Base-by-base conservation (phyloP, 148 eudicot genomes). In the Persicaria maculosa region DNA sequence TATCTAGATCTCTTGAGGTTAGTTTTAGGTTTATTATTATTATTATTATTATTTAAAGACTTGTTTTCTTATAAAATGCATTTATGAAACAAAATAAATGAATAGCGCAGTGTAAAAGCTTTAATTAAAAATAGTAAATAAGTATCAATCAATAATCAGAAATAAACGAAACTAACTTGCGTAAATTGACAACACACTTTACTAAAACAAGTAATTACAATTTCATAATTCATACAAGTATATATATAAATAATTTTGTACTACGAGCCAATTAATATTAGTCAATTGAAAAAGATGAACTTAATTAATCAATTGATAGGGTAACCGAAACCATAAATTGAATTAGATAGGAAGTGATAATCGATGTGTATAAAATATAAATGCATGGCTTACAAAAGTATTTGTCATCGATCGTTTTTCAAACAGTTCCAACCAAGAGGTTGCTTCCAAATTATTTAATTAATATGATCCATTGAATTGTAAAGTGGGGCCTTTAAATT, bases 361-460 rank as follows among this genome's bases (percentile, higher is more conserved):
- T 65, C 70, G 19, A 40, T 59, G 2, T 17, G 15, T 25, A 12
- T 52, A n/a, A 15, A 12, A 6, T 25, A 12, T 52, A n/a, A 15
- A 12, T 64, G 69, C 69, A 64, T 43, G 70, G 43, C 70, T 65
- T 65, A 31, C 5, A 0, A 62, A 65, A 36, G 3, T 5, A 5
- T 64, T 64, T 62, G 55, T 1, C 55, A 52, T 52, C 6, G n/a
- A 15, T 15, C 15, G 10, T 61, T 62, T 61, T 62, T 61, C 44
- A 62, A 62, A 25, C 44, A 31, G 25, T 40, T 65, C 19, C 70
- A 40, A 65, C 19, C 70, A 40, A 65, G 70, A 64, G 17, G 69
- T 64, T 64, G 17, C 69, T 22, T 61, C 68, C 68, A 61, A 61
- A 11, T 31, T 31, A 31, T 31, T 31, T 31, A 1, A 4, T 12